Percentiles rank a stretch among this genome's conserved stretches.
These are phyloP conservation scores for Ascosphaera aggregata DNA, from an alignment of 2,329 filamentous ascomycete species.

Conservation along the genomic window DNA sequence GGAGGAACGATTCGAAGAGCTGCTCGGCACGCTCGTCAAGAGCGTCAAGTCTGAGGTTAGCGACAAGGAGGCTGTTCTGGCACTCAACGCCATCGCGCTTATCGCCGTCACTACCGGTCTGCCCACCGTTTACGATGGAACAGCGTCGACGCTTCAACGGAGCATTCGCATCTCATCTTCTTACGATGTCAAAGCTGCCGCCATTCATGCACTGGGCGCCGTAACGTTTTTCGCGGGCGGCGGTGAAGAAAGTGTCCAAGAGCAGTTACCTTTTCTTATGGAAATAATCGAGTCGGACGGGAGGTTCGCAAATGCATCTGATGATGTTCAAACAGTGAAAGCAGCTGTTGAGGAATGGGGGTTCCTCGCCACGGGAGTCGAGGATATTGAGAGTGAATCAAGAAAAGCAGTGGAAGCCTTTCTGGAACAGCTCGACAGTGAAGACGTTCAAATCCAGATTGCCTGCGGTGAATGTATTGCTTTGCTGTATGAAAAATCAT, in stretches of 20 bases:
- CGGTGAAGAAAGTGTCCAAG: constrained; percentile 39
- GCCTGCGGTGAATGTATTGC: constrained; percentile 62
- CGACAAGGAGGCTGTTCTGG: constrained; percentile 43
- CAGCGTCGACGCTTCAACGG: constrained; percentile 33
- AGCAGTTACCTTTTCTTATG: constrained; percentile 50
- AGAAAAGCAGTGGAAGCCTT: constrained; percentile 57
- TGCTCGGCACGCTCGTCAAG: constrained; percentile 42
- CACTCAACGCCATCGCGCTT: constrained; percentile 47
- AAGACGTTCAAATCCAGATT: constrained; percentile 48
- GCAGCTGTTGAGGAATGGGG: constrained; percentile 61
- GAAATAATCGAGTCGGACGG: constrained; percentile 66
- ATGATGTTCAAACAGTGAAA: constrained; percentile 46
- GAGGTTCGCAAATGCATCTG: constrained; percentile 42
- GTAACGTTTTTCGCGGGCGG: constrained; percentile 55
- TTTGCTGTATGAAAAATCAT: constrained; percentile 54
- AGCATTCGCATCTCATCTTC: constrained; percentile 44
- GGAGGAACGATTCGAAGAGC: constrained; percentile 32
- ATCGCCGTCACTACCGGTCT: constrained; percentile 44
- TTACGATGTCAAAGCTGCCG: constrained; percentile 38
- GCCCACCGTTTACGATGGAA: constrained; percentile 40
- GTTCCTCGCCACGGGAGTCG: constrained; percentile 52
- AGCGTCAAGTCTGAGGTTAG: constrained; percentile 47
- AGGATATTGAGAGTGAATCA: constrained; percentile 48
- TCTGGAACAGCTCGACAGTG: constrained; percentile 62
- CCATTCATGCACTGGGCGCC: constrained; percentile 52